Percentiles rank a stretch among this genome's conserved stretches.
Conservation (phyloP, 257 asterid species). For the Solanum virginianum region DNA sequence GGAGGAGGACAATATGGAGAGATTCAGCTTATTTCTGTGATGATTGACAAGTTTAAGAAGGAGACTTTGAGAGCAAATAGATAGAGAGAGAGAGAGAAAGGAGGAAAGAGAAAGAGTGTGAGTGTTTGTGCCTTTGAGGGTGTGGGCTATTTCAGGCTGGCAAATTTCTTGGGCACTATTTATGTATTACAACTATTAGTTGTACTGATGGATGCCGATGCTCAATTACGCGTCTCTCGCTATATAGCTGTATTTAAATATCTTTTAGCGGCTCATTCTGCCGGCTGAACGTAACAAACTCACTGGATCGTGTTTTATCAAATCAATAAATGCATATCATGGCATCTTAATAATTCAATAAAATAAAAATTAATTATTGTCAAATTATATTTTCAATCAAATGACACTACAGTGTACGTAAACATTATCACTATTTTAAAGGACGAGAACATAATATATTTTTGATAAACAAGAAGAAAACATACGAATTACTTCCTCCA, state of each 20-base stretch:
- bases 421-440: too few relatives aligned
- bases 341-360: too few relatives aligned
- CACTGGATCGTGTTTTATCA: too few relatives aligned
- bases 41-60: neutral
- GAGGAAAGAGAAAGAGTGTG: neutral
- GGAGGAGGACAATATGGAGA: neutral
- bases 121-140: neutral
- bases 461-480: too few relatives aligned
- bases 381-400: too few relatives aligned
- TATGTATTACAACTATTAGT: neutral
- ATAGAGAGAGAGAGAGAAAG: neutral
- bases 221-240: neutral
- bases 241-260: neutral
- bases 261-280: neutral
- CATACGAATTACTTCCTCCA: too few relatives aligned
- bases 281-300: neutral
- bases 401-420: too few relatives aligned
- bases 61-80: neutral
- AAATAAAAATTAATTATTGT: too few relatives aligned
- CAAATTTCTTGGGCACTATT: neutral
- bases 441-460: too few relatives aligned
- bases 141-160: neutral
- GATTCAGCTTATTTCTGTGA: neutral
- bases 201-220: slow-evolving; percentile 2
- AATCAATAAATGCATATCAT: too few relatives aligned